Conservation (phyloP, 1,139 yeast species). For the Eremothecium cymbalariae region DNA sequence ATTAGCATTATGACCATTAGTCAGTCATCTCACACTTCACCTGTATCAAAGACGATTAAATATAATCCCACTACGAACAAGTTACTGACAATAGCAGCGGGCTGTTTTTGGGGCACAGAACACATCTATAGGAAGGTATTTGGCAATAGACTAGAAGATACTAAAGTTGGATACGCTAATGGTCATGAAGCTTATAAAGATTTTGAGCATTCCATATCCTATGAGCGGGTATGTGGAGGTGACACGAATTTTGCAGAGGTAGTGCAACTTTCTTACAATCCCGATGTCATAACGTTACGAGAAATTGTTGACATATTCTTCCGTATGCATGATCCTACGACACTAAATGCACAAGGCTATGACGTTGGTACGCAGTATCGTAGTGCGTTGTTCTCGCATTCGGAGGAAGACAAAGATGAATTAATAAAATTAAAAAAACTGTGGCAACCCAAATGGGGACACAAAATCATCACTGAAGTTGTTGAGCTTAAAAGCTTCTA, state of each 20-base stretch:
- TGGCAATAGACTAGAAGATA: slow-evolving; percentile 50
- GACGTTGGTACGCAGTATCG: slow-evolving; percentile 81
- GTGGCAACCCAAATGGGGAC: slow-evolving; percentile 50
- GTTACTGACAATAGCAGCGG: slow-evolving; percentile 61
- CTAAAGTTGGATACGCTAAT: slow-evolving; percentile 85
- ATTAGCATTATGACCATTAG: background rate
- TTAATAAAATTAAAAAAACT: slow-evolving; percentile 39
- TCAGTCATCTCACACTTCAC: slow-evolving; percentile 8
- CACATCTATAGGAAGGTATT: slow-evolving; percentile 68
- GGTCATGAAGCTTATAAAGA: slow-evolving; percentile 39
- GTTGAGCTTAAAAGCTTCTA: slow-evolving; percentile 64
- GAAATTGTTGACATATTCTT: slow-evolving; percentile 78
- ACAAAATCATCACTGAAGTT: slow-evolving; percentile 54
- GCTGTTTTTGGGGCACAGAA: slow-evolving; percentile 96
- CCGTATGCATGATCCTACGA: slow-evolving; percentile 80
- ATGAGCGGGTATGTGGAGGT: slow-evolving; percentile 69
- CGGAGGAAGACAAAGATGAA: slow-evolving; percentile 40
- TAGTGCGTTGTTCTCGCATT: slow-evolving; percentile 61
- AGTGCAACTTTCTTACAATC: slow-evolving; percentile 75
- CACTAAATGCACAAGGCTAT: slow-evolving; percentile 61
- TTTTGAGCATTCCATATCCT: slow-evolving; percentile 46
- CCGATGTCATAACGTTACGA: slow-evolving; percentile 46
- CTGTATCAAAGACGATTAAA: slow-evolving; percentile 34
- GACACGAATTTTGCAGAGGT: slow-evolving; percentile 70
- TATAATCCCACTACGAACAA: slow-evolving; percentile 38